phyloP scores from a whole-genome alignment of 1,284 basidiomycete species.

The Malassezia equina region DNA sequence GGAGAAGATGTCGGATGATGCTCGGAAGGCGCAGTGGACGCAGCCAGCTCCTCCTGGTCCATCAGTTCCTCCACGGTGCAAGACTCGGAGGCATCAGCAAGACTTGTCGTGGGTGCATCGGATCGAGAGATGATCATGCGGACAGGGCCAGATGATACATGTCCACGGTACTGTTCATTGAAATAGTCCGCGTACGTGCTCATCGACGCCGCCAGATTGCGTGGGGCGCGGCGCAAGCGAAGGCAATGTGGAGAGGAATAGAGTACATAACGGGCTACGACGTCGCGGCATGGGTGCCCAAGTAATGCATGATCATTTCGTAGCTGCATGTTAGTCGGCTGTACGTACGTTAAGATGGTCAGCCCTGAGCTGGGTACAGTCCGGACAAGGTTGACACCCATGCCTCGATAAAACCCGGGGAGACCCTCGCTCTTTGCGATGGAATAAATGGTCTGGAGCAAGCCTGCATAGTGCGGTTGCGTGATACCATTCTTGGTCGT shows the following conservation, averaged over 20 bases:
- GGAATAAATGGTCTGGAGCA: constrained; percentile 26
- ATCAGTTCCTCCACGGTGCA: constrained; percentile 11
- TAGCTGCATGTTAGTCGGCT: constrained; percentile 18
- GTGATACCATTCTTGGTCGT: not conserved
- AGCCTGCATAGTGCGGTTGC: constrained; percentile 24
- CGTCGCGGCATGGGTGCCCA: constrained; percentile 6
- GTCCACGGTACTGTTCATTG: constrained; percentile 12
- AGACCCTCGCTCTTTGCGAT: constrained; percentile 36
- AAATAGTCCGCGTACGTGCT: constrained; percentile 18
- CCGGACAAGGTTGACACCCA: constrained; percentile 41
- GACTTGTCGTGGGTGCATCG: not conserved
- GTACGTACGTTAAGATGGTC: constrained; percentile 36
- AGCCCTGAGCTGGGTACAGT: constrained; percentile 43
- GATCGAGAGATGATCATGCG: constrained; percentile 5
- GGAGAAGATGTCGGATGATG: not conserved
- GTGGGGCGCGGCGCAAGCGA: not conserved
- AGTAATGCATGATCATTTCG: constrained; percentile 42
- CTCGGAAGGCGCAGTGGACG: too few relatives aligned
- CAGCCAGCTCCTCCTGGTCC: constrained; percentile 7
- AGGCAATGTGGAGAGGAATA: not conserved
- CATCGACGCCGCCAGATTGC: not conserved
- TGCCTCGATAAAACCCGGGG: constrained; percentile 42
- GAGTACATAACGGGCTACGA: not conserved
- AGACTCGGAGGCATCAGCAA: not conserved
- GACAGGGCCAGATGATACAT: constrained; percentile 9